Base-by-base conservation (phyloP, 2,329 filamentous ascomycete species). In the Trichoderma semiorbis region DNA sequence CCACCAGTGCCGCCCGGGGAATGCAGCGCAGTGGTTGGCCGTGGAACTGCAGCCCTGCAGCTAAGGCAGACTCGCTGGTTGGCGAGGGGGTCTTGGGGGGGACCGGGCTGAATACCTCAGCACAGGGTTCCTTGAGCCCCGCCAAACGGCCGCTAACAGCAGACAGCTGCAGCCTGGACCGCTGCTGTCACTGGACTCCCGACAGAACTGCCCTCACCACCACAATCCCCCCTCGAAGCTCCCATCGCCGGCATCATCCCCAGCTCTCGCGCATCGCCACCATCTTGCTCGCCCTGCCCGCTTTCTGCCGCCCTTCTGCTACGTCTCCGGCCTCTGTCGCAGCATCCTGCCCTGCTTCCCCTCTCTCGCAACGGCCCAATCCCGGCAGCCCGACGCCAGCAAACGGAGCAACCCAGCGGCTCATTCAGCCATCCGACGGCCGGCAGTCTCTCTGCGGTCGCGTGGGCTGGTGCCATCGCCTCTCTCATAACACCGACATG, bases 401-500 rank as follows among this genome's bases (percentile, higher is more conserved):
- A 36, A 70, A 69, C 55, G 43, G 28, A 36, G 18, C 16, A 28
- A 28, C 18, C 62, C 30, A 32, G n/a, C 18, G 58, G 60, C 58
- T 55, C 30, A 30, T 50, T 36, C 28, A 34, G 66, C 55, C 36
- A 61, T 69, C 34, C 28, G 66, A 69, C 66, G 36, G 53, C 60
- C 71, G 66, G 58, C 39, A 47, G 28, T 58, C 71, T 73, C 61
- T 71, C 72, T 47, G 50, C 66, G 26, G 43, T 28, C 60, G 68
- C 70, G 72, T 73, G 32, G 50, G 34, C 57, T 69, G 60, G 64
- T 70, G 43, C 57, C 55, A 61, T 61, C 14, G n/a, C 66, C 24
- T 30, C n/a, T 50, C 39, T 26, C 72, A 69, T 75, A 71, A 65
- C 72, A 77, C 74, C 80, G 81, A 77, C 78, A 83, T 83, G 82